Conservation (phyloP, 352 stramenopile species). For the Pythium diclinum region DNA sequence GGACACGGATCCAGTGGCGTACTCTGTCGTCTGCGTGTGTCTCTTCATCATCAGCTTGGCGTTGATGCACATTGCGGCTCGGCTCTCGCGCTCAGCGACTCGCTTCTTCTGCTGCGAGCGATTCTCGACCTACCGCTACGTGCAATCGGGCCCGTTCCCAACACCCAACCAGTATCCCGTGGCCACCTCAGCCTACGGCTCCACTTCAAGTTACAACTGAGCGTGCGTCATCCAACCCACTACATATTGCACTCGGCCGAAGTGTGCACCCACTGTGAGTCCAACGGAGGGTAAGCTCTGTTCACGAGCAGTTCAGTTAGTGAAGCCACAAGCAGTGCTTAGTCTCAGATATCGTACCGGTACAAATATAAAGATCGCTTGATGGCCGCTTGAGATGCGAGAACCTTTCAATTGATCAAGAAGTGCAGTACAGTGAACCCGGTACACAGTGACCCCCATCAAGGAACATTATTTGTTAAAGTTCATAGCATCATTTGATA, state of each 20-base stretch:
- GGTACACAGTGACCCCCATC: no score
- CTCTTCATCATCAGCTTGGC: constrained; percentile 49
- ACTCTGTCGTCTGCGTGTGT: constrained; percentile 39
- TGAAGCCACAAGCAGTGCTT: background rate
- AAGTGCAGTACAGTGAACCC: no score
- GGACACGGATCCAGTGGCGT: constrained; percentile 37
- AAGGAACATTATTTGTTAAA: no score
- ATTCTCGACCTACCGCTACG: constrained; percentile 51
- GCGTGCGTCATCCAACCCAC: constrained; percentile 1
- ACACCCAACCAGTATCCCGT: constrained; percentile 23
- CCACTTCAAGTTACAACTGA: constrained; percentile 20
- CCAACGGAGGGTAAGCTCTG: background rate
- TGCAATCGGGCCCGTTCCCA: constrained; percentile 33
- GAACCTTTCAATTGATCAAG: no score
- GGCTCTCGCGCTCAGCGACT: constrained; percentile 44
- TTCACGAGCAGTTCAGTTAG: background rate
- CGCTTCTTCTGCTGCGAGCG: constrained; percentile 74
- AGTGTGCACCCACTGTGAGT: background rate
- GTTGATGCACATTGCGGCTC: constrained; percentile 46
- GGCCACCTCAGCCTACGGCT: constrained; percentile 20
- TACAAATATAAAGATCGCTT: no score
- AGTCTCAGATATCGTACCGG: no score
- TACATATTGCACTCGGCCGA: background rate
- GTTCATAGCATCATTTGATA: no score
- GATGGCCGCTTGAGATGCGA: no score